Evolutionary conservation across 495 filamentous ascomycete species (phyloP).

Genomic region (Aspergillus diversus): DNA sequence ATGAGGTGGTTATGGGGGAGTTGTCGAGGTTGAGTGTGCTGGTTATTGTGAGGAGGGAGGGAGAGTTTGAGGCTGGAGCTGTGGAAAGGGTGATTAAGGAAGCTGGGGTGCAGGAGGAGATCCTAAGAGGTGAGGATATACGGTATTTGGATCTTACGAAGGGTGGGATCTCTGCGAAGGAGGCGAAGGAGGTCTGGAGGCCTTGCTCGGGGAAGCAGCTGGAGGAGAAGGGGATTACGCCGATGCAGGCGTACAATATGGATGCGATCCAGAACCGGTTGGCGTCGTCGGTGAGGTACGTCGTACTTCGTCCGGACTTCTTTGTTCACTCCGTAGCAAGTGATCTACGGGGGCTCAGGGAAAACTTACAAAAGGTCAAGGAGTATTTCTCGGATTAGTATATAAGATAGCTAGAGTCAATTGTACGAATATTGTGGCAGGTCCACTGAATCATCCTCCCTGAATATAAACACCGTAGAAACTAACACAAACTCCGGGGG

Average conservation of each 20-base stretch:
- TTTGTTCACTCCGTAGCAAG: constrained; percentile 15
- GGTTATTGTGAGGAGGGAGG: neutral
- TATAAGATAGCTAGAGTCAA: neutral
- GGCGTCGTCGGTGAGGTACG: constrained; percentile 5
- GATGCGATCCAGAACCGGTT: neutral
- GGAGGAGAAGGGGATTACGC: neutral
- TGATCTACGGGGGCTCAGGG: neutral
- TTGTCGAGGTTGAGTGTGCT: neutral
- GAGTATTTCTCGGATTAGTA: neutral
- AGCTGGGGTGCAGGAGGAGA: neutral
- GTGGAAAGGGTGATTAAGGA: neutral
- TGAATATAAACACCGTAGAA: neutral
- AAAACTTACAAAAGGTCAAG: neutral
- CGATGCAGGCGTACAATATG: neutral
- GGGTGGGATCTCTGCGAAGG: neutral
- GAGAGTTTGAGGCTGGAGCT: neutral
- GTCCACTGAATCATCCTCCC: neutral
- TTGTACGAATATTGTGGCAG: neutral
- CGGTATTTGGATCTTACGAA: neutral
- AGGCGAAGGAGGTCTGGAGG: neutral
- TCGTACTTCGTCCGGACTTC: constrained; percentile 13
- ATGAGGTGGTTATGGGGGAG: neutral
- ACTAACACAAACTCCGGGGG: neutral
- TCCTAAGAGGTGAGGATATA: neutral
- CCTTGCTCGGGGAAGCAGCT: constrained; percentile 1